Conservation (phyloP, 371 early-diverging fungal genomes). For the Chytridiales sp. region DNA sequence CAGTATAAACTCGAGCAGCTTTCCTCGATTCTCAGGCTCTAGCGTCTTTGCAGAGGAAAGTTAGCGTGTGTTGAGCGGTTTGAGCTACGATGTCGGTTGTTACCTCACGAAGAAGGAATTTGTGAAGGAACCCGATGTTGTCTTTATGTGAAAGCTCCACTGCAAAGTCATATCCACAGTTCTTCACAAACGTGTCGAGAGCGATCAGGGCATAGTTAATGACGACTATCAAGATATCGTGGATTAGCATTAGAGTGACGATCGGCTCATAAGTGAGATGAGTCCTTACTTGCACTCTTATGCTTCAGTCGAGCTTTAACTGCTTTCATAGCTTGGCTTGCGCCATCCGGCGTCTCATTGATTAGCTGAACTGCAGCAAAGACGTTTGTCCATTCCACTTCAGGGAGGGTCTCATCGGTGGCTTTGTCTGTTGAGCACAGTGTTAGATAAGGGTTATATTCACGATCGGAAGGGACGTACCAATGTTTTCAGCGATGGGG, state of each 20-base stretch:
- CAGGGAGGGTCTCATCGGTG: constrained; percentile 15
- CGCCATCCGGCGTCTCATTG: constrained; percentile 2
- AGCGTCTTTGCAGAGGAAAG: constrained; percentile 6
- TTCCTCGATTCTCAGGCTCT: constrained; percentile 24
- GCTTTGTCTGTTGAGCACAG: constrained; percentile 14
- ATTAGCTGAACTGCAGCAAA: constrained; percentile 21
- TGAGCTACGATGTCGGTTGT: neutral
- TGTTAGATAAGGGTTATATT: no score
- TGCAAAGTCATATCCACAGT: constrained; percentile 19
- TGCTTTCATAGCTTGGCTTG: constrained; percentile 20
- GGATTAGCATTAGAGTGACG: no score
- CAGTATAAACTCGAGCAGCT: constrained; percentile 23
- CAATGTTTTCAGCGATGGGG: no score
- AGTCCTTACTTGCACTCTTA: constrained; percentile 10
- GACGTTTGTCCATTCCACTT: constrained; percentile 27
- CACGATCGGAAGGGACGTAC: no score
- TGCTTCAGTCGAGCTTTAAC: constrained; percentile 12
- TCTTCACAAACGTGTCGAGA: constrained; percentile 20
- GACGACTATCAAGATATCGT: constrained; percentile 10
- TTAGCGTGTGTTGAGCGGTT: neutral
- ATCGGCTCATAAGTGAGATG: neutral
- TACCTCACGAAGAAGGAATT: constrained; percentile 17
- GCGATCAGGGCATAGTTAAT: constrained; percentile 17
- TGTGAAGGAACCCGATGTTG: constrained; percentile 9
- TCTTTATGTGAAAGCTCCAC: constrained; percentile 15